These are phyloP conservation scores for Geotrichum macrosporum DNA, from an alignment of 1,139 yeast genomes.

Conservation along the genomic window DNA sequence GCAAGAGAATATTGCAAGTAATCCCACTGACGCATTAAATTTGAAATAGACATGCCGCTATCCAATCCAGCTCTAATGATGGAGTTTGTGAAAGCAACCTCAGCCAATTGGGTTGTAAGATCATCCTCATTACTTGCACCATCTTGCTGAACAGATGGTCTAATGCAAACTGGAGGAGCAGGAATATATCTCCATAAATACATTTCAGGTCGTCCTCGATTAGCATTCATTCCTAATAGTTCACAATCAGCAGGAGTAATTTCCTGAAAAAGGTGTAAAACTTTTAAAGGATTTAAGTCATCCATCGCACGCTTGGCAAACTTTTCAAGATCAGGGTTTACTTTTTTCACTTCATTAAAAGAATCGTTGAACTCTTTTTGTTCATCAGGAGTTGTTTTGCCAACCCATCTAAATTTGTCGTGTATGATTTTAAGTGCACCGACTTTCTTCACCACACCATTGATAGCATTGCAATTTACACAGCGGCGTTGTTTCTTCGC, in stretches of 20 bases:
- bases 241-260: slow-evolving; percentile 86
- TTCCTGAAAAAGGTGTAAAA: slow-evolving; percentile 79
- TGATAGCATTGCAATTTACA: slow-evolving; percentile 75
- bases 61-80: slow-evolving; percentile 91
- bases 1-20: slow-evolving; percentile 92
- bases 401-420: slow-evolving; percentile 93
- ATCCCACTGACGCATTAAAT: slow-evolving; percentile 99
- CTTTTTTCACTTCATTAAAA: slow-evolving; percentile 66
- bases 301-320: slow-evolving; percentile 85
- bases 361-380: slow-evolving; percentile 71
- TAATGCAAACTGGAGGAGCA: slow-evolving; percentile 97
- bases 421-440: slow-evolving; percentile 94
- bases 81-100: slow-evolving; percentile 93
- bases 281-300: slow-evolving; percentile 90
- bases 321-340: slow-evolving; percentile 84
- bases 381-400: slow-evolving; percentile 83
- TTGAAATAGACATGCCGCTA: slow-evolving; percentile 86
- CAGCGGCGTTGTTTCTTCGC: slow-evolving; percentile 95
- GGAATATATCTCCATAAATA: slow-evolving; percentile 96
- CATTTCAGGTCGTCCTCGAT: slow-evolving; percentile 91
- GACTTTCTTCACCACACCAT: slow-evolving; percentile 97
- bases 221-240: slow-evolving; percentile 81
- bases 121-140: slow-evolving; percentile 95
- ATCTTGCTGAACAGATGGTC: slow-evolving; percentile 97
- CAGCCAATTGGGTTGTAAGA: slow-evolving; percentile 90